Base-by-base conservation (phyloP, 768 basidiomycete species). In the Myochromella boudieri region DNA sequence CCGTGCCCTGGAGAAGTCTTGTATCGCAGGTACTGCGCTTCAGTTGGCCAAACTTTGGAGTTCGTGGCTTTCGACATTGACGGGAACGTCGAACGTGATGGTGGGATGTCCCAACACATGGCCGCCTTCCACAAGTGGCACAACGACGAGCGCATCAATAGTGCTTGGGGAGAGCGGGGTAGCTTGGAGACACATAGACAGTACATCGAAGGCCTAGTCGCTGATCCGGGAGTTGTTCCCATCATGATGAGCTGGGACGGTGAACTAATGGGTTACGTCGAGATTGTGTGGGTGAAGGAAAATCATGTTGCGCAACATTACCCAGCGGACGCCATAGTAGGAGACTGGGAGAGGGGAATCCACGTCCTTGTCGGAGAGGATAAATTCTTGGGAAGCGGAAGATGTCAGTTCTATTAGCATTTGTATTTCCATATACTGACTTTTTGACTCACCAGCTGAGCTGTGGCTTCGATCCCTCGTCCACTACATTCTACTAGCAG, bases 161-260 rank as follows among this genome's bases (percentile, higher is more conserved):
- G 48, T 2, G 74, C 67, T 4, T 79, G 77, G 77, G 66, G 67
- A 15, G 76, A 79, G 54, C 50, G 58, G 12, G 77, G 77, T 0
- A 58, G 64, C n/a, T 53, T 75, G 21, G 70, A 74, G 50, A 58
- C 69, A 40, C 77, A 78, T 48, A 54, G 66, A n/a, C 52, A 57
- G 27, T 79, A 79, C 45, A 42, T 77, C 20, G 57, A 57, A 22
- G 50, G 49, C 1, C 46, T 68, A 6, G 46, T 74, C 33, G 60
- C 59, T 3, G 71, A 79, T 49, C 69, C 70, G 3, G 65, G 65
- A 15, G 61, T 67, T 15, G 31, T 74, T 20, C 67, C 71, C 12
- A 53, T 71, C 9, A 69, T 79, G 48, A 68, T 75, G 59, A 70
- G 68, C 45, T 79, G 77, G 77, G 70, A 78, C 39, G 67, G 68